Base-by-base conservation (phyloP, 2,329 filamentous ascomycete species). In the Penicillium sclerotiorum region DNA sequence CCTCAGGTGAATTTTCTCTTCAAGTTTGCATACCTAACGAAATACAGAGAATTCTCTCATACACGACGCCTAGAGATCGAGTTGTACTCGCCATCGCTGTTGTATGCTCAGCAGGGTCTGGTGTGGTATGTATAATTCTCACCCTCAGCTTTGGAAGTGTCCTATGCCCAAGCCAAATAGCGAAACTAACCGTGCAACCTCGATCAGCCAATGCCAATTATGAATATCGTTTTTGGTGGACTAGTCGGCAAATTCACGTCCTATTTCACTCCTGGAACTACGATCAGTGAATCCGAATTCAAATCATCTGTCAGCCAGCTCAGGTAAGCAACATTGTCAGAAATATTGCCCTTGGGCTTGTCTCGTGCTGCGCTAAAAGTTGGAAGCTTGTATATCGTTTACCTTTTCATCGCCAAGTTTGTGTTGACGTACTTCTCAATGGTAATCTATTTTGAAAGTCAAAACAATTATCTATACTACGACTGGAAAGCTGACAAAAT, bases 151-250 rank as follows among this genome's bases (percentile, higher is more conserved):
- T n/a, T n/a, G n/a, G n/a, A n/a, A n/a, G n/a, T n/a, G n/a, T n/a
- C n/a, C n/a, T 18, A 2, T 18, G 2, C 15, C 8, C 7, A 20
- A 8, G 2, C 15, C 15, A 9, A 2, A 20, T 2, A 18, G n/a
- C 15, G 33, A 17, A 36, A 36, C 33, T 36, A 18, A 36, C 12
- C 12, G 12, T 13, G 12, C 11, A n/a, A 13, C 15, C 28, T 9
- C n/a, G 9, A 36, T 36, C 18, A 38, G 36, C 20, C 36, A 3
- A 9, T 67, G 6, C 81, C 81, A 0, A 57, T 84, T 27, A 84
- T 86, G 80, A 81, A 83, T 30, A 70, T 85, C 32, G 72, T 85
- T 6, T 82, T 85, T 62, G 81, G 81, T 56, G 67, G 68, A 30
- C 75, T 80, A 27, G 76, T 84, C 38, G 79, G 79, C 7, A 70